Evolutionary conservation across 176 grass and related monocot genomes (phyloP), one percentile per base, ranked within the genome.

Genomic region (Chrysopogon serrulatus): DNA sequence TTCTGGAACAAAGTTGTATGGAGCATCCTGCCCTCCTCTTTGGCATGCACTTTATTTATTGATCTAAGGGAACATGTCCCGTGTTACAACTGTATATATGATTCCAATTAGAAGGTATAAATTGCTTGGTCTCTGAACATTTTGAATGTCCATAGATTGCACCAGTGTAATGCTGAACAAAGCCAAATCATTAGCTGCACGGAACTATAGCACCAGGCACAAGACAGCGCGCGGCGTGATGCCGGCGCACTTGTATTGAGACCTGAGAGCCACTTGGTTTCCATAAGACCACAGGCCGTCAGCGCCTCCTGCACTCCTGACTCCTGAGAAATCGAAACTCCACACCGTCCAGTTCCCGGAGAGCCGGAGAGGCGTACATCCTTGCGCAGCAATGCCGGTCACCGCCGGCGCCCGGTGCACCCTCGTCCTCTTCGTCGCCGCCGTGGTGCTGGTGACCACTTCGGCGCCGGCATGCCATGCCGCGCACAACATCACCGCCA

Each of bases 401-500:
- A 36, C 64, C 19, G 27, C 64, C 62, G 32, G 65, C 17, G 31
- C 3, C 32, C 72, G 5, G 36, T 56, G 43, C 37, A 44, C 6
- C 49, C 45, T 26, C 77, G 68, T 36, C 35, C 41, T 83, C 42
- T 26, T 84, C 33, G 48, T 59, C 64, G 7, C 47, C 71, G 8
- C 53, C n/a, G 13, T 34, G 28, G 68, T 59, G 44, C 19, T 90
- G 4, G 30, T 6, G 17, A 11, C 63, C 28, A 23, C 77, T 8
- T 47, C 39, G 2, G 31, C 32, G 48, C 45, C 83, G 18, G 31
- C 81, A 17, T 82, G 83, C 27, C 70, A 33, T 14, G 82, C 39
- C 15, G 61, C 80, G 18, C 65, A 83, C 82, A 94, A 97, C 87
- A 90, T 92, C 83, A 97, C 94, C 4, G 79, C 81, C 74, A 94